Conservation (phyloP, 768 basidiomycete genomes). For the Tylopilus sp. region DNA sequence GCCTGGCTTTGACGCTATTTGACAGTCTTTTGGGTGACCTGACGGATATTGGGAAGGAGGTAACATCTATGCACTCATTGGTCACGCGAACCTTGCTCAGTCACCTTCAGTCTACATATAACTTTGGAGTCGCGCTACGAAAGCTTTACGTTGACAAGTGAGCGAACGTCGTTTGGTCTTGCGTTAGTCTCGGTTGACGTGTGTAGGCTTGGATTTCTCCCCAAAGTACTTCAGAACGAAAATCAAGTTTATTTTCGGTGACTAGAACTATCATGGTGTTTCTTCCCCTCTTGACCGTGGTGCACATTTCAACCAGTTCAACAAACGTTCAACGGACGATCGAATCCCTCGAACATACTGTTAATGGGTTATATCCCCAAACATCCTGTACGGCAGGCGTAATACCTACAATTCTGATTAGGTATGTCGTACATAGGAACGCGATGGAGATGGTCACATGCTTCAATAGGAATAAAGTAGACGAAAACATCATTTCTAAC, state of each 20-base stretch:
- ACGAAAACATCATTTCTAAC: constrained; percentile 72
- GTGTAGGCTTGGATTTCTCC: constrained; percentile 61
- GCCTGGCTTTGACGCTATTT: background rate
- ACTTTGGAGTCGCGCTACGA: constrained; percentile 57
- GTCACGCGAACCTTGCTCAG: constrained; percentile 1
- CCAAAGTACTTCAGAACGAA: constrained; percentile 44
- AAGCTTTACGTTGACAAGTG: constrained; percentile 67
- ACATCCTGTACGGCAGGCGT: constrained; percentile 43
- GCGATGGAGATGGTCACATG: background rate
- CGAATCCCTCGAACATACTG: constrained; percentile 68
- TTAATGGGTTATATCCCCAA: constrained; percentile 69
- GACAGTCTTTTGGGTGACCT: constrained; percentile 57
- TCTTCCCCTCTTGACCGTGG: background rate
- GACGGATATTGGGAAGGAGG: constrained; percentile 58
- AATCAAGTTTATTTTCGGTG: constrained; percentile 59
- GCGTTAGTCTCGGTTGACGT: background rate
- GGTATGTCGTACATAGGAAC: constrained; percentile 37
- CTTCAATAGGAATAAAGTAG: constrained; percentile 53
- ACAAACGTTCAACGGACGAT: constrained; percentile 79
- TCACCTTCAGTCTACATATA: constrained; percentile 54
- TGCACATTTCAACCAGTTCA: constrained; percentile 37
- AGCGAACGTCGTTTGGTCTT: background rate
- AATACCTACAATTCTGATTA: constrained; percentile 50
- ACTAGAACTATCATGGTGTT: background rate
- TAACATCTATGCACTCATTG: constrained; percentile 22